Conservation (phyloP, 1,139 yeast species). For the Spencermartinsiella ligniputridi region DNA sequence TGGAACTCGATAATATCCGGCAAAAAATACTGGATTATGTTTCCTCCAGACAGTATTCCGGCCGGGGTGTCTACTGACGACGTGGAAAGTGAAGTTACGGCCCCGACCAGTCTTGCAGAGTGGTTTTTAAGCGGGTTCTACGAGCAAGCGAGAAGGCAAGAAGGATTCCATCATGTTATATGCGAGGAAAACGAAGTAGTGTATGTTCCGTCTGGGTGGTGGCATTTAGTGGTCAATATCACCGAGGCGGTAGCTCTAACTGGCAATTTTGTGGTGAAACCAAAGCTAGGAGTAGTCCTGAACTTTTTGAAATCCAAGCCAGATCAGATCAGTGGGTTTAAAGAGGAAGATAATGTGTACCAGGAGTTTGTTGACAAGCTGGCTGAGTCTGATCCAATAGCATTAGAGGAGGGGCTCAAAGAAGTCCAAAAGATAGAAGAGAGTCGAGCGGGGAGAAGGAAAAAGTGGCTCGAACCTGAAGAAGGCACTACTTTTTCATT, state of each 20-base stretch:
- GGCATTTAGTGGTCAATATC: slow-evolving; percentile 86
- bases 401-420: slow-evolving; percentile 12
- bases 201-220: slow-evolving; percentile 93
- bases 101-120: slow-evolving; percentile 86
- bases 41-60: slow-evolving; percentile 70
- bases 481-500: slow-evolving; percentile 27
- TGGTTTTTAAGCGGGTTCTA: slow-evolving; percentile 83
- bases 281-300: slow-evolving; percentile 49
- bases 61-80: slow-evolving; percentile 81
- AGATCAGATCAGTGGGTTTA: slow-evolving; percentile 77
- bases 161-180: slow-evolving; percentile 57
- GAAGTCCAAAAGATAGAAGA: slow-evolving; percentile 10
- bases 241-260: slow-evolving; percentile 74
- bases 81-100: slow-evolving; percentile 84
- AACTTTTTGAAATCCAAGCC: slow-evolving; percentile 62
- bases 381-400: slow-evolving; percentile 6
- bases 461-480: slow-evolving; percentile 18
- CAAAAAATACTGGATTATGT: slow-evolving; percentile 80
- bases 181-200: slow-evolving; percentile 81
- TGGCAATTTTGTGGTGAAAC: slow-evolving; percentile 75
- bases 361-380: slow-evolving; percentile 9
- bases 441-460: slow-evolving; percentile 19
- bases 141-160: slow-evolving; percentile 30
- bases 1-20: slow-evolving; percentile 83
- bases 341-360: slow-evolving; percentile 26